Base-by-base conservation (phyloP, 2,329 filamentous ascomycete genomes). In the Drechslerella dactyloides region DNA sequence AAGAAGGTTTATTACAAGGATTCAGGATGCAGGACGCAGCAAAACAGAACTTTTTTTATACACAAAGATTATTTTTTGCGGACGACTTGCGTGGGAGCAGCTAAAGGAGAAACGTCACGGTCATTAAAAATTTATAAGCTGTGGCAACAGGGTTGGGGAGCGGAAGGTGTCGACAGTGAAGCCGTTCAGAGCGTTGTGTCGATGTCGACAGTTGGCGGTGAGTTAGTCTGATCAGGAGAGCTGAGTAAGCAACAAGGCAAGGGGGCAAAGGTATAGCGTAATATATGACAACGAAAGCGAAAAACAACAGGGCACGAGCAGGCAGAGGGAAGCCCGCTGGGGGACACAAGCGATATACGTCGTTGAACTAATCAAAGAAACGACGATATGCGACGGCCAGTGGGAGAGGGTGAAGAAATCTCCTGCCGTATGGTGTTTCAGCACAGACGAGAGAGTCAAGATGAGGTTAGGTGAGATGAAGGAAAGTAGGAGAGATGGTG, bases 341-440 rank as follows among this genome's bases (percentile, higher is more conserved):
- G 21, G 57, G 53, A 24, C 65, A 65, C 60, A 72, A 37, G 56
- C 60, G 48, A 55, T 72, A 44, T 46, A 65, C 55, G 64, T 72
- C 68, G 68, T 72, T 72, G 50, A 64, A 44, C 68, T 72, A 72
- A 24, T 72, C 60, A 72, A 72, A 72, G 68, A 63, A 72, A 72
- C 68, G 68, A 72, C 59, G 51, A 50, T 50, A 60, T 52, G 27
- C 44, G 60, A 57, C 40, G 30, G 40, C 21, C 24, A 35, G 42
- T 48, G 52, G 15, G 24, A 27, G 40, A 17, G 8, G 8, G 27
- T 3, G 27, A 33, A 33, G 27, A n/a, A n/a, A n/a, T n/a, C n/a
- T n/a, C n/a, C n/a, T n/a, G n/a, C n/a, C n/a, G n/a, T n/a, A n/a
- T n/a, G n/a, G n/a, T n/a, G n/a, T n/a, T n/a, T n/a, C n/a, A n/a